Evolutionary conservation across 2,329 filamentous ascomycete species (phyloP), one percentile per base, ranked within the genome.

Genomic region (Myriosclerotinia curreyana): DNA sequence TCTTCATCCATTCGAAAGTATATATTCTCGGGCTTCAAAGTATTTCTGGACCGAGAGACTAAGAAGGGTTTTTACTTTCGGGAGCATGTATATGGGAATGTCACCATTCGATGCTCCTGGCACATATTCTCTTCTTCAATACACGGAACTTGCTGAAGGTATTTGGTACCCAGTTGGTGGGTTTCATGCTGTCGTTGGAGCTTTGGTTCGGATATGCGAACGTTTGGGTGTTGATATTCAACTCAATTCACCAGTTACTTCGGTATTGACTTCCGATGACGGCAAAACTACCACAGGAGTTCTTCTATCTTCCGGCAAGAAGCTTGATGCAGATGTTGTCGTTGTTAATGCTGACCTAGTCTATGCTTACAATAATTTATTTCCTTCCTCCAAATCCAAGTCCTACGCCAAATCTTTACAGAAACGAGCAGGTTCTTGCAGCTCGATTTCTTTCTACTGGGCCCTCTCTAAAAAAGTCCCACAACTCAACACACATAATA

Each of bases 11-110:
- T 86, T 91, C 67, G 86, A 91, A 74, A 87, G 82, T 69, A 88
- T 91, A 20, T 92, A 87, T 78, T 79, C 79, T 8, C 77, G 89
- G 36, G 85, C 87, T 3, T 79, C 82, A 34, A 81, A 81, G 66
- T 91, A 91, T 71, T 92, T 92, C 74, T 82, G 79, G 79, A 87
- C 86, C 0, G 88, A 91, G 72, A 79, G 88, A 64, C 72, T 92
- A 70, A 79, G 89, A 66, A 77, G 88, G 34, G 88, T 89, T 0
- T 92, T 92, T 68, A 91, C 89, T 0, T 92, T 92, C 75, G 88
- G 85, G 28, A 91, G 86, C 70, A 92, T 92, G 89, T 92, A 92
- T 72, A 89, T 92, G 86, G 89, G 89, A 0, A 92, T 92, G 89
- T 86, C 82, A 62, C 89, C 89, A 0, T 92, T 89, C 72, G 87